Base-by-base conservation (phyloP, 305 asterid species). In the Solanum hybrid region DNA sequence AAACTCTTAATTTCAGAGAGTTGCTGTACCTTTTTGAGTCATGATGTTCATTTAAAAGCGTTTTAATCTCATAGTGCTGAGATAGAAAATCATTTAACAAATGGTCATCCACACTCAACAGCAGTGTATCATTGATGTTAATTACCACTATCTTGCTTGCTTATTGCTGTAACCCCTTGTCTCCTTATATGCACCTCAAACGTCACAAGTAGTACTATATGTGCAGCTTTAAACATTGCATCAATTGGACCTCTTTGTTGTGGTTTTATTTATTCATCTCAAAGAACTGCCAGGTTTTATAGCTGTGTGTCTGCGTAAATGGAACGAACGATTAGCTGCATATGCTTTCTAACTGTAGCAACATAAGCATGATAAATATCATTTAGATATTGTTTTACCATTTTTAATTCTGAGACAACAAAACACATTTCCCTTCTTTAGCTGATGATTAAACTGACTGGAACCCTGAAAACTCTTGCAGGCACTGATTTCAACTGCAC, bases 401-500 rank as follows among this genome's bases (percentile, higher is more conserved):
- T 88, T 20, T 29, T 87, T 72, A 31, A 38, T 38, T 29, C 22
- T 3, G 70, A 22, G 68, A 72, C 38, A 87, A 41, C 81, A 26
- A 7, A 34, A 32, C 14, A 3, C 39, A 15, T 5, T 87, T 72
- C 82, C 27, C 80, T 83, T 29, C 12, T 68, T 29, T 84, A 51
- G 90, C 77, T 41, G 79, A 89, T 90, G 41, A 37, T 79, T 15
- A 17, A 24, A 88, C 86, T 65, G 89, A 70, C 87, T 65, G 3
- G 29, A 51, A 20, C 80, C 33, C 10, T 88, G 36, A 24, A 68
- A 73, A 36, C 79, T 51, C 33, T 91, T 96, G 95, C 97, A 97
- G 99, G 79, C 94, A 7, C 83, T 97, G 68, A 88, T 95, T 86
- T 96, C 97, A 39, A 91, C 95, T 32, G 70, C 93, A 41, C 91